These are phyloP conservation scores for Lanmaoa pseudosensibilis DNA, from an alignment of 768 basidiomycete species.

Conservation along the genomic window DNA sequence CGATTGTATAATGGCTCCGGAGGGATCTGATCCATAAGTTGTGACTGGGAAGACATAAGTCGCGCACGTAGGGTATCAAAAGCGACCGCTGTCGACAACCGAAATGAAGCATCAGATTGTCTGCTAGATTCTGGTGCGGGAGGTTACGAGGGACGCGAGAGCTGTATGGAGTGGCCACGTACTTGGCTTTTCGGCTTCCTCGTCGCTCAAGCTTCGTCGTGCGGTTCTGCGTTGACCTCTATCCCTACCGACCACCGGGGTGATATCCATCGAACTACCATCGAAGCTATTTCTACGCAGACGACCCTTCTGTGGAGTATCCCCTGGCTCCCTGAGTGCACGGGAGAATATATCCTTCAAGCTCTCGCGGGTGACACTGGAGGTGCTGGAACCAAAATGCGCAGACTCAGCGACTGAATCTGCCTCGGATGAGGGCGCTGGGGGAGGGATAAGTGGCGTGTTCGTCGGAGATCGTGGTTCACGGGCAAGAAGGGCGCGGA, in stretches of 20 bases:
- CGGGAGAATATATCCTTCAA: constrained; percentile 67
- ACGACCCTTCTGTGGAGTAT: constrained; percentile 58
- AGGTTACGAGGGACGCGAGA: constrained; percentile 3
- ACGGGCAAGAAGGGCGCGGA: constrained; percentile 60
- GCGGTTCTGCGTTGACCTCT: constrained; percentile 48
- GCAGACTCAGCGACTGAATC: constrained; percentile 17
- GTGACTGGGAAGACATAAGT: constrained; percentile 39
- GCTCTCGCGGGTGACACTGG: constrained; percentile 55
- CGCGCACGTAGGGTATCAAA: constrained; percentile 50
- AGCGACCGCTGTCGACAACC: constrained; percentile 45
- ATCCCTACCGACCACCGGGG: constrained; percentile 45
- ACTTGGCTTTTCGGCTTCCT: constrained; percentile 62
- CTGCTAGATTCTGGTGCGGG: constrained; percentile 21
- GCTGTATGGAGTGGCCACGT: constrained; percentile 27
- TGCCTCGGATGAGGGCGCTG: constrained; percentile 30
- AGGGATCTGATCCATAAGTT: constrained; percentile 37
- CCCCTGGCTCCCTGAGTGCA: constrained; percentile 61
- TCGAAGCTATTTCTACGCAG: constrained; percentile 60
- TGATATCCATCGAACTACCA: constrained; percentile 57
- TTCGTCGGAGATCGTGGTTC: constrained; percentile 42
- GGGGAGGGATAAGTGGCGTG: constrained; percentile 26
- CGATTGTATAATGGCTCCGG: constrained; percentile 37
- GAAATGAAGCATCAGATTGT: constrained; percentile 39
- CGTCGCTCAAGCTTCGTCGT: constrained; percentile 64
- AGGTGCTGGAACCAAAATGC: constrained; percentile 30